These are phyloP conservation scores for Kwoniella mangroviensis DNA, from an alignment of 768 basidiomycete genomes.

Conservation along the genomic window DNA sequence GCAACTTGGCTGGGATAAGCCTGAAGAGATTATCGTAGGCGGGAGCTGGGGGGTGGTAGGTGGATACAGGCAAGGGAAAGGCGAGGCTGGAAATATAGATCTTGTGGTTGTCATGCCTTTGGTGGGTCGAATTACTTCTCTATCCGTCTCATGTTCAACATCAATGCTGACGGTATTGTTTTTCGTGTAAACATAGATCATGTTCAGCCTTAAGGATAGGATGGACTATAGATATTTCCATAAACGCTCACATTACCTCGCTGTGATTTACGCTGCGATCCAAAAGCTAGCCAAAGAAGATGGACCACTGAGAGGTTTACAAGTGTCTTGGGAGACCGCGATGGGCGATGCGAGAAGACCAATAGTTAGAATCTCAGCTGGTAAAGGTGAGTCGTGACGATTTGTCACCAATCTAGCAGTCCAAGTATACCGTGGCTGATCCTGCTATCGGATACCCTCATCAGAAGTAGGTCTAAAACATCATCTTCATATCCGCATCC, in stretches of 20 bases:
- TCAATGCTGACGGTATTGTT: constrained; percentile 56
- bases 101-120: constrained; percentile 84
- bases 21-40: constrained; percentile 73
- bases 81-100: constrained; percentile 70
- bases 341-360: constrained; percentile 43
- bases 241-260: constrained; percentile 87
- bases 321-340: constrained; percentile 36
- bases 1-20: constrained; percentile 81
- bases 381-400: constrained; percentile 42
- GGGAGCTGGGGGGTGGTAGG: constrained; percentile 87
- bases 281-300: constrained; percentile 18
- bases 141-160: background rate
- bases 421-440: background rate
- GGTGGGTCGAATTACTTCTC: constrained; percentile 60
- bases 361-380: constrained; percentile 38
- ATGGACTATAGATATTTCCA: constrained; percentile 87
- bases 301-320: constrained; percentile 30
- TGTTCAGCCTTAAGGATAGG: constrained; percentile 98
- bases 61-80: constrained; percentile 72
- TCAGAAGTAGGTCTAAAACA: constrained; percentile 61
- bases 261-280: constrained; percentile 72
- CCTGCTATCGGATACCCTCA: constrained; percentile 6
- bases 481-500: constrained; percentile 73
- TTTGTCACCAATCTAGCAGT: background rate
- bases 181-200: constrained; percentile 40